phyloP scores from a whole-genome alignment of 805 yeast species.

The Hanseniaspora singularis region DNA sequence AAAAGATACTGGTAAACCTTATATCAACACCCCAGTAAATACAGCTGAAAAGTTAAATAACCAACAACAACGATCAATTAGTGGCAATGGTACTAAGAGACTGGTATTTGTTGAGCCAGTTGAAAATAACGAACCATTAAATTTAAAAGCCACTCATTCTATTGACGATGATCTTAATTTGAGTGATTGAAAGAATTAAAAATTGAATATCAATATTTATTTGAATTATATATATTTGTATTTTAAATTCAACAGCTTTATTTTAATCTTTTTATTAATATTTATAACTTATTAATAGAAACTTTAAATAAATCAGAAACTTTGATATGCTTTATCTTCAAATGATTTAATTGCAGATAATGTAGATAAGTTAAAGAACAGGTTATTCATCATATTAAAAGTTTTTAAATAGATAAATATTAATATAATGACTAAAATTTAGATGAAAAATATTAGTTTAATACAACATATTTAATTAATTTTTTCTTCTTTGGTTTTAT shows the following conservation, averaged over 20 bases:
- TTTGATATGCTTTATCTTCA: slow-evolving; percentile 14
- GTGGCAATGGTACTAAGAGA: slow-evolving; percentile 14
- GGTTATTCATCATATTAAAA: slow-evolving; percentile 22
- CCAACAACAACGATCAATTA: slow-evolving; percentile 8
- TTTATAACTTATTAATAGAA: not conserved
- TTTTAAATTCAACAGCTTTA: no score
- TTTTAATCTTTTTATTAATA: no score
- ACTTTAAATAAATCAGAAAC: slow-evolving; percentile 13
- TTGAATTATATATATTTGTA: no score
- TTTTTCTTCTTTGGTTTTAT: no score
- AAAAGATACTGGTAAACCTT: not conserved
- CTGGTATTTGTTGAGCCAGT: slow-evolving; percentile 14
- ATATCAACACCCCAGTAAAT: slow-evolving; percentile 8
- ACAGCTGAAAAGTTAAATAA: not conserved
- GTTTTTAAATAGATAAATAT: no score
- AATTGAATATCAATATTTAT: no score
- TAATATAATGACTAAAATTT: no score
- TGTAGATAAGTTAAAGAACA: slow-evolving; percentile 28
- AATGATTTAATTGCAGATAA: slow-evolving; percentile 25
- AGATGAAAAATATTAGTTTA: no score
- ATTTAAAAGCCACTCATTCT: not conserved
- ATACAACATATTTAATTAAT: no score
- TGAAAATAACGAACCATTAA: not conserved
- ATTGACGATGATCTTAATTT: slow-evolving; percentile 15
- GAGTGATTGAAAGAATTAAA: slow-evolving; percentile 9